A percentile compares a stretch with the other conserved stretches of the same genome.
Evolutionary conservation across 257 asterid genomes (phyloP).

Genomic region (Solanum dulcamara): DNA sequence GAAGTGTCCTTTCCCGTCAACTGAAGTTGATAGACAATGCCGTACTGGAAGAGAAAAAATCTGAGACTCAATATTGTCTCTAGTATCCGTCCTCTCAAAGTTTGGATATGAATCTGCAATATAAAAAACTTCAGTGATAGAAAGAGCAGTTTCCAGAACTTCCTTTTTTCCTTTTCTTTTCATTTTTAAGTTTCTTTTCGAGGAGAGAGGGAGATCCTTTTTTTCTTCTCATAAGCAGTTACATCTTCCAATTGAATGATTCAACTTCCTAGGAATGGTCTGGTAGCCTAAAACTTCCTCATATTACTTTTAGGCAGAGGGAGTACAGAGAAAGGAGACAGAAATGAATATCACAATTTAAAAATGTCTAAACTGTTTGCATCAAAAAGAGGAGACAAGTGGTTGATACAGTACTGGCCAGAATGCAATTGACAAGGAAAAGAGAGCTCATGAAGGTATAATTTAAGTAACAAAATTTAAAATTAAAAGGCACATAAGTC

Average conservation of each 20-base stretch:
- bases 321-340: neutral
- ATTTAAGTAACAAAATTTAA: neutral
- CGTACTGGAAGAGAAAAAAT: slow-evolving; percentile 84
- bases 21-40: slow-evolving; percentile 87
- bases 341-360: neutral
- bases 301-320: neutral
- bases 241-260: neutral
- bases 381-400: neutral
- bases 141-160: neutral
- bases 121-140: neutral
- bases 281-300: neutral
- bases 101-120: slow-evolving; percentile 84
- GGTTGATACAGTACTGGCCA: neutral
- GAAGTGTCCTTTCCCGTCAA: slow-evolving; percentile 71
- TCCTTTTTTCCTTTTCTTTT: neutral
- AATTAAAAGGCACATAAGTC: neutral
- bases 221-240: neutral
- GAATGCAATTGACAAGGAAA: neutral
- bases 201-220: neutral
- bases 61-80: slow-evolving; percentile 93
- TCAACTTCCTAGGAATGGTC: neutral
- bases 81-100: slow-evolving; percentile 89
- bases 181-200: neutral
- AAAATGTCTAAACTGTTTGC: neutral
- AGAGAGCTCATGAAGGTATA: neutral